A percentile compares a stretch with the other conserved stretches of the same genome.
These are phyloP conservation scores for Tausonia pullulans DNA, from an alignment of 1,284 basidiomycete genomes.

Conservation along the genomic window DNA sequence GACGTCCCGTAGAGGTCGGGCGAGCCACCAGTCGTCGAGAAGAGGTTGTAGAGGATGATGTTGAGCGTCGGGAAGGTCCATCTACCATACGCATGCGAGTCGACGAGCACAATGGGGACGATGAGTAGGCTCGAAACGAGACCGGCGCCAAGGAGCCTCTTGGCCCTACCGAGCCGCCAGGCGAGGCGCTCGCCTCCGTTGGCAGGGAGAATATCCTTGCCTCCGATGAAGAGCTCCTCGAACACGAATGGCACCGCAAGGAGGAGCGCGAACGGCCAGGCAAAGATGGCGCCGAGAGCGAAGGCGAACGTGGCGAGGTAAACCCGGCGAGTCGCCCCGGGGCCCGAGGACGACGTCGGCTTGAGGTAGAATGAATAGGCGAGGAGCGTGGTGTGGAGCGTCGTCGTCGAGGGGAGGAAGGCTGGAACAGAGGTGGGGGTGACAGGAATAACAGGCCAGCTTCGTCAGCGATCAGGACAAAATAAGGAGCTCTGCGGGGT, in stretches of 20 bases:
- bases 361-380: slow-evolving; percentile 67
- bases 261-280: slow-evolving; percentile 89
- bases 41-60: slow-evolving; percentile 87
- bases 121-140: slow-evolving; percentile 51
- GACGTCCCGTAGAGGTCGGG: slow-evolving; percentile 90
- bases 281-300: slow-evolving; percentile 74
- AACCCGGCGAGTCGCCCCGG: slow-evolving; percentile 44
- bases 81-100: slow-evolving; percentile 78
- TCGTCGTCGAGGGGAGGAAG: slow-evolving; percentile 86
- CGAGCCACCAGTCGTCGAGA: slow-evolving; percentile 46
- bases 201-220: slow-evolving; percentile 56
- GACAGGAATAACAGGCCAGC: not conserved
- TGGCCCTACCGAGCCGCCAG: slow-evolving; percentile 55
- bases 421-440: slow-evolving; percentile 40
- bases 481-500: not conserved
- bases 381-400: slow-evolving; percentile 80
- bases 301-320: slow-evolving; percentile 55
- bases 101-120: slow-evolving; percentile 68
- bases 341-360: slow-evolving; percentile 50
- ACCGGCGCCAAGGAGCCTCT: slow-evolving; percentile 49
- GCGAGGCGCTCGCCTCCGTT: slow-evolving; percentile 30
- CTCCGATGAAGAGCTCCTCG: slow-evolving; percentile 75
- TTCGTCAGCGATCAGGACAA: slow-evolving; percentile 2
- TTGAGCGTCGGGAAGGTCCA: slow-evolving; percentile 78
- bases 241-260: slow-evolving; percentile 79